Conservation (phyloP, 2,329 filamentous ascomycete genomes). For the Chalaropsis thielavioides region DNA sequence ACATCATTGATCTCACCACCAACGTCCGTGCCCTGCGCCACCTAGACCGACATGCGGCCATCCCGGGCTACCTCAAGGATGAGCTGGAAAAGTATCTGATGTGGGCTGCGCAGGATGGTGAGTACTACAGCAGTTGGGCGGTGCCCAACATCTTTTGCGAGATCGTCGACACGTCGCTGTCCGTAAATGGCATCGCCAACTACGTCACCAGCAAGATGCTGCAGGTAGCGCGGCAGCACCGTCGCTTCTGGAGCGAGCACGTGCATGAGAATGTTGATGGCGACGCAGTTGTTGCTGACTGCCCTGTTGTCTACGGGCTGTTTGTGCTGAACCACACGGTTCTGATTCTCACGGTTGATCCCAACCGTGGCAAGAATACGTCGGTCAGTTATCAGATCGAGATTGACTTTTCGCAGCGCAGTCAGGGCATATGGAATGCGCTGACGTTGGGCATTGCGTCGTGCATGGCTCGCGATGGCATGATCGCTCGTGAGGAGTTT, state of each 20-base stretch:
- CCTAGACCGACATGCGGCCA: constrained; percentile 24
- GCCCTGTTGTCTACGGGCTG: constrained; percentile 32
- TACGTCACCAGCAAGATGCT: constrained; percentile 27
- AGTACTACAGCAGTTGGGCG: constrained; percentile 24
- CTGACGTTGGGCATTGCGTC: constrained; percentile 27
- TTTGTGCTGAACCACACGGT: constrained; percentile 30
- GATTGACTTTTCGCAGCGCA: constrained; percentile 27
- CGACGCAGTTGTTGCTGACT: constrained; percentile 16
- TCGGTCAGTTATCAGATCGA: constrained; percentile 32
- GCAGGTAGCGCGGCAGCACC: constrained; percentile 26
- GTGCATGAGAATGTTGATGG: background rate
- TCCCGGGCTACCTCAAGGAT: constrained; percentile 25
- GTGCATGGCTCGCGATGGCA: constrained; percentile 15
- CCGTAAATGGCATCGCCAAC: constrained; percentile 23
- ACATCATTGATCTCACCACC: constrained; percentile 29
- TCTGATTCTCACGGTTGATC: constrained; percentile 29
- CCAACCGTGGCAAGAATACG: constrained; percentile 25
- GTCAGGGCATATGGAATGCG: constrained; percentile 33
- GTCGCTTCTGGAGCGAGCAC: constrained; percentile 24
- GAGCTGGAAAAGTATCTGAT: constrained; percentile 26
- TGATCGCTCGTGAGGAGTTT: constrained; percentile 8
- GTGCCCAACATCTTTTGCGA: constrained; percentile 30
- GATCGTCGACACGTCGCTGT: constrained; percentile 24
- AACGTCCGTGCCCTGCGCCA: constrained; percentile 26
- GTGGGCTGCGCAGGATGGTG: constrained; percentile 31